Evolutionary conservation across 2,329 filamentous ascomycete species (phyloP).

Genomic region (Nothophoma quercina): DNA sequence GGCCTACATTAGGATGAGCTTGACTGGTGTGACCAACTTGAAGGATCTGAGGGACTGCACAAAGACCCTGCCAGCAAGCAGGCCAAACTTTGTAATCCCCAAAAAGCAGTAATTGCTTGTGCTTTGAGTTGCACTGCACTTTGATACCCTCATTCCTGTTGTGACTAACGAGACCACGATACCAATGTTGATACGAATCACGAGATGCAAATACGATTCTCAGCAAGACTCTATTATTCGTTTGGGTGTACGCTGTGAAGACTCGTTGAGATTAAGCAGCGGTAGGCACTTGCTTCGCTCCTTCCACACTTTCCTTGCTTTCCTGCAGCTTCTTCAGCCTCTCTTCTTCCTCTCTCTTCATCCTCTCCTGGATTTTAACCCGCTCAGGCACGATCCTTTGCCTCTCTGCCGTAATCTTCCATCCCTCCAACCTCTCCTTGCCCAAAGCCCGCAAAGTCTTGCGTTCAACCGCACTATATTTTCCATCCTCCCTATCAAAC

Average conservation of each 20-base stretch:
- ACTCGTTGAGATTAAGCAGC: constrained; percentile 25
- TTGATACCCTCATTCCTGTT: constrained; percentile 8
- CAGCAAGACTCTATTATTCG: too few relatives aligned
- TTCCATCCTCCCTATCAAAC: constrained; percentile 59
- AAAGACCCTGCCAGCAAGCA: constrained; percentile 36
- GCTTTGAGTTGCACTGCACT: not conserved
- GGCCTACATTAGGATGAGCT: constrained; percentile 43
- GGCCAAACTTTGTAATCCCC: constrained; percentile 9
- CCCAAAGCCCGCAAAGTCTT: constrained; percentile 62
- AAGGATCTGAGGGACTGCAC: constrained; percentile 38
- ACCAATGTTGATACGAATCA: too few relatives aligned
- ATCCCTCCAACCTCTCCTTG: constrained; percentile 57
- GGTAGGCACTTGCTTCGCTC: constrained; percentile 20
- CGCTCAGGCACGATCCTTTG: constrained; percentile 61
- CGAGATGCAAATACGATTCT: too few relatives aligned
- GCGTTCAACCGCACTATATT: constrained; percentile 65
- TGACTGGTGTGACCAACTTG: constrained; percentile 36
- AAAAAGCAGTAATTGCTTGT: not conserved
- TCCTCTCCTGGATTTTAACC: constrained; percentile 57
- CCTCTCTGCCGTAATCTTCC: constrained; percentile 60
- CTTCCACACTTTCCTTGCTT: constrained; percentile 19
- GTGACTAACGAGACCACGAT: not conserved
- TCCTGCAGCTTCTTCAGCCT: constrained; percentile 51
- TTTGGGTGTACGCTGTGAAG: too few relatives aligned
- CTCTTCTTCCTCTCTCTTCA: constrained; percentile 59